These are phyloP conservation scores for Apophysomyces sp. DNA, from an alignment of 371 early-diverging fungal species.

Conservation along the genomic window DNA sequence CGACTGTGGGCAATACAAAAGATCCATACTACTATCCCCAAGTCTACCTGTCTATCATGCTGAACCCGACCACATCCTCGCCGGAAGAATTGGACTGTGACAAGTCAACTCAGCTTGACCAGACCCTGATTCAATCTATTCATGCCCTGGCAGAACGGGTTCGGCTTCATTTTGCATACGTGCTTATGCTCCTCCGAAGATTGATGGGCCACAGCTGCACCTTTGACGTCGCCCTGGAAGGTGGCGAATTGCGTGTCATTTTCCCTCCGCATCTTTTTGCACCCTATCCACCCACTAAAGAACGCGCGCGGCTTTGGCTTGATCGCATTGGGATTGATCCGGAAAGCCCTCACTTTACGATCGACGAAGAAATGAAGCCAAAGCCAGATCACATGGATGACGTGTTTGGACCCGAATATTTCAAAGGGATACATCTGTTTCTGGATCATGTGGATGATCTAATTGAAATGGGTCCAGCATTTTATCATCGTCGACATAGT, in stretches of 20 bases:
- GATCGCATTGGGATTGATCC: conserved; percentile 23
- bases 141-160: not conserved
- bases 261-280: conserved; percentile 5
- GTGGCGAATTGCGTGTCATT: conserved; percentile 9
- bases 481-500: conserved; percentile 8
- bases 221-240: conserved; percentile 2
- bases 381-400: not conserved
- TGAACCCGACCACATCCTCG: not conserved
- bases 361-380: conserved; percentile 15
- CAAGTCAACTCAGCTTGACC: not conserved
- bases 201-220: not conserved
- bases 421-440: conserved; percentile 44
- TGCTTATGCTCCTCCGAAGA: not conserved
- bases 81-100: not conserved
- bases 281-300: conserved; percentile 4
- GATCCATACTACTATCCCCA: not conserved
- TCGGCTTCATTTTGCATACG: not conserved
- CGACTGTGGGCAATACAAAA: not conserved
- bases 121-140: not conserved
- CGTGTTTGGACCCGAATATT: conserved; percentile 39
- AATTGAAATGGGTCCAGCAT: conserved; percentile 36
- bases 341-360: conserved; percentile 12
- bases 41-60: not conserved
- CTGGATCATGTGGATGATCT: conserved; percentile 45
- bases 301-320: conserved; percentile 16